Percentiles rank a stretch among this genome's conserved stretches.
Evolutionary conservation across 441 rosid species (phyloP).

Genomic region (Adansonia grandidieri): DNA sequence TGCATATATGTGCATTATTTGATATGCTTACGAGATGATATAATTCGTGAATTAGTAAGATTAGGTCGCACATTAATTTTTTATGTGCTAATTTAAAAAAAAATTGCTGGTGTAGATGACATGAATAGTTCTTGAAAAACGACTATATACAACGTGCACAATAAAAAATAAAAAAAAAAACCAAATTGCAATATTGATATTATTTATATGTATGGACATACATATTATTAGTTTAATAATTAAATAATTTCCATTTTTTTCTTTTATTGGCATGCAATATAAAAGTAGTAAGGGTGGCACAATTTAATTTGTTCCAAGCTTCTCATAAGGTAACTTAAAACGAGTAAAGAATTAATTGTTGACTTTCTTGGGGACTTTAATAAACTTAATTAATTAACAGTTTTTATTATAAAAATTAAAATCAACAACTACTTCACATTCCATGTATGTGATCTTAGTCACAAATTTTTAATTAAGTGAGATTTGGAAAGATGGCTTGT

Average conservation of each 20-base stretch:
- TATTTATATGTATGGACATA: neutral
- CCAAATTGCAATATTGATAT: neutral
- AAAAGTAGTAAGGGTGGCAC: neutral
- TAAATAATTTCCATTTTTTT: neutral
- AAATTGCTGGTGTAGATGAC: neutral
- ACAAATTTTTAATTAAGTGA: neutral
- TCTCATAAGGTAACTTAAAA: neutral
- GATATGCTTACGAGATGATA: neutral
- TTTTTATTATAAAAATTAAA: neutral
- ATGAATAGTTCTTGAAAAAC: neutral
- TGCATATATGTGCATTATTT: no score
- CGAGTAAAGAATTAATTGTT: neutral
- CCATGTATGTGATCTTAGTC: neutral
- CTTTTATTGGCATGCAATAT: neutral
- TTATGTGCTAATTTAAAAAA: no score
- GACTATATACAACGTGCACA: neutral
- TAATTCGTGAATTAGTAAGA: neutral
- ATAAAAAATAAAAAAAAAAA: no score
- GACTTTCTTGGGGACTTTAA: constrained; percentile 3
- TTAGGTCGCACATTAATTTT: no score
- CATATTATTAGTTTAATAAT: neutral
- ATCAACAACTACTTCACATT: neutral
- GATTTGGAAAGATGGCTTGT: neutral
- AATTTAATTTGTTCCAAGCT: neutral
- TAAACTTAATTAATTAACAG: neutral